Base-by-base conservation (phyloP, 306 rosid species). In the Leucaena leucocephala region DNA sequence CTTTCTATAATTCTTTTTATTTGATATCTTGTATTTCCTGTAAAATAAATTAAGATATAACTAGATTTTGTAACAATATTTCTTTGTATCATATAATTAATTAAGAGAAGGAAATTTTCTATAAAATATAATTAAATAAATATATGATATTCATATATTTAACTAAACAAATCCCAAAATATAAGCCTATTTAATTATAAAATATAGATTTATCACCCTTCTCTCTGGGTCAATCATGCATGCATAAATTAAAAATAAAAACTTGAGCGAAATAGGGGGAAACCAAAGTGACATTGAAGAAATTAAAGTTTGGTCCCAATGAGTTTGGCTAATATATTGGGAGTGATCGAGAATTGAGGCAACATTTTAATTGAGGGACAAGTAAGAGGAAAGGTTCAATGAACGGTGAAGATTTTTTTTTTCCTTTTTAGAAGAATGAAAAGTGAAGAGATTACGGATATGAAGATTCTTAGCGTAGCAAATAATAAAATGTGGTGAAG, bases 391-490 rank as follows among this genome's bases (percentile, higher is more conserved):
- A 76, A 80, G 84, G 82, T 86, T 83, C 86, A 74, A 68, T 86
- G 89, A n/a, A 86, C 82, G 77, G 81, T 80, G 39, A 55, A n/a
- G 59, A 8, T 50, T 50, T 38, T 38, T 11, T 10, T 9, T 10
- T 9, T 58, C 11, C 50, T 13, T 61, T 27, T 27, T 27, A 27
- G 27, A 27, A 27, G 27, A 27, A 27, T 27, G 27, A 1, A 27
- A 61, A 59, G 75, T 36, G 12, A 58, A 50, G 27, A 16, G 59
- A 74, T 72, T 27, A 27, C 27, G 72, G 42, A 74, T 46, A 27
- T 81, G 77, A 79, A 72, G 84, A 87, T 84, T 87, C 86, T 84
- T 90, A 77, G 85, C 89, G 90, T 88, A 80, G 86, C 80, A 83
- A 84, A 86, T 43, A 40, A 72, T 58, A 22, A 58, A 58, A 19